A percentile compares a stretch with the other conserved stretches of the same genome.
These are phyloP conservation scores for Penicillium glabrum DNA, from an alignment of 2,329 filamentous ascomycete species.

Conservation along the genomic window DNA sequence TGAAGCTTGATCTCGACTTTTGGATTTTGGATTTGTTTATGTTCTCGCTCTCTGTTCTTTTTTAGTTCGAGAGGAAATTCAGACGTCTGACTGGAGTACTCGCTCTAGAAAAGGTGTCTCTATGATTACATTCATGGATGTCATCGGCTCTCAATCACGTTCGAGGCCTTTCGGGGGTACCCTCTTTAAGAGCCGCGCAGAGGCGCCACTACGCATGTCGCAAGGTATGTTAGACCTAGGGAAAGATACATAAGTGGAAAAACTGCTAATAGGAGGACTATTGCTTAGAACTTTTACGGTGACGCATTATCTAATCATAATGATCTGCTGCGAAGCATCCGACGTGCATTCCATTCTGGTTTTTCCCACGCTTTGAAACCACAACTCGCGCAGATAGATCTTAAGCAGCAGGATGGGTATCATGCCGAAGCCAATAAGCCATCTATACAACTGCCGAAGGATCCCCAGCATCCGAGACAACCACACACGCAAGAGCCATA, in stretches of 20 bases:
- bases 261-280: background rate
- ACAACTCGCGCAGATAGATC: background rate
- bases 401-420: background rate
- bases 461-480: background rate
- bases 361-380: background rate
- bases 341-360: conserved; percentile 4
- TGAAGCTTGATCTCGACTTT: conserved; percentile 5
- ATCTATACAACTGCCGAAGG: background rate
- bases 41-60: background rate
- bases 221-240: conserved; percentile 11
- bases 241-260: background rate
- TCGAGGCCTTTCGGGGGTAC: conserved; percentile 36
- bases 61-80: background rate
- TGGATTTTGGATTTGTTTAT: background rate
- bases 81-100: conserved; percentile 11
- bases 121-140: conserved; percentile 42
- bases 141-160: conserved; percentile 43
- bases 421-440: background rate
- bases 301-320: background rate
- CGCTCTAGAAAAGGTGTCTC: conserved; percentile 16
- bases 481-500: background rate
- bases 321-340: conserved; percentile 2
- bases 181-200: conserved; percentile 36
- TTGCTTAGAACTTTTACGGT: background rate
- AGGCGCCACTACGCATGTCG: conserved; percentile 25